Conservation (phyloP, 352 stramenopile species). For the Globisporangium alternatum region DNA sequence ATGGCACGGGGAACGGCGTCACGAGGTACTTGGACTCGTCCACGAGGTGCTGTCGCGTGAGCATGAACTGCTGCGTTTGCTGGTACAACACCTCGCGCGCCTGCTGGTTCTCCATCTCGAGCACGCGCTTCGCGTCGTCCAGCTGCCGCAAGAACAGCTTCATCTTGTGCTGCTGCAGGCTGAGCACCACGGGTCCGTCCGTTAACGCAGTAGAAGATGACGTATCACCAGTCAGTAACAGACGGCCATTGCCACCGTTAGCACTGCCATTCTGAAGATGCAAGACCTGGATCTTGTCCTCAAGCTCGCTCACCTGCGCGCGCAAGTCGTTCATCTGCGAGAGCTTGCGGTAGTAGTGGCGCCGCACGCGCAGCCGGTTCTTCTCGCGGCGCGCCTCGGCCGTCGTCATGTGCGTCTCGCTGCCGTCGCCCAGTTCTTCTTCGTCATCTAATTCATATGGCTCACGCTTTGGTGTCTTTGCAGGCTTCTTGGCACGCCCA, state of each 20-base stretch:
- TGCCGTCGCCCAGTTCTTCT: neutral
- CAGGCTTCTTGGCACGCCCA: conserved; percentile 1
- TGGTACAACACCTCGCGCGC: conserved; percentile 8
- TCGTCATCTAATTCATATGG: neutral
- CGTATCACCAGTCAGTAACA: neutral
- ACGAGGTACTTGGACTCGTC: conserved; percentile 5
- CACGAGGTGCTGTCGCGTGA: conserved; percentile 11
- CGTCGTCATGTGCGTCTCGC: neutral
- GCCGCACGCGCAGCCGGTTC: conserved; percentile 22
- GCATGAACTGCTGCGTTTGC: conserved; percentile 17
- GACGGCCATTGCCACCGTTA: neutral
- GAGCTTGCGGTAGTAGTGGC: conserved; percentile 22
- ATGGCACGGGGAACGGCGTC: conserved; percentile 13
- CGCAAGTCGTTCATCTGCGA: conserved; percentile 22
- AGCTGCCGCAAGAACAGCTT: conserved; percentile 10
- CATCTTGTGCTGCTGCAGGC: conserved; percentile 2
- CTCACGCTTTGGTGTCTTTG: neutral
- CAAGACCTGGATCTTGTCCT: conserved; percentile 13
- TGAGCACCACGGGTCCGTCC: neutral
- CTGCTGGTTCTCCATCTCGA: conserved; percentile 15
- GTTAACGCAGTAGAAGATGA: neutral
- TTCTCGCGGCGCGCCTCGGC: conserved; percentile 17
- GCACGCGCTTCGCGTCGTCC: conserved; percentile 2
- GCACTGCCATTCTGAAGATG: neutral
- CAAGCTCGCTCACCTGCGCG: conserved; percentile 17